Percentiles rank a stretch among this genome's conserved stretches.
Evolutionary conservation across 371 early-diverging fungal species (phyloP).

Genomic region (Mortierella sp.): DNA sequence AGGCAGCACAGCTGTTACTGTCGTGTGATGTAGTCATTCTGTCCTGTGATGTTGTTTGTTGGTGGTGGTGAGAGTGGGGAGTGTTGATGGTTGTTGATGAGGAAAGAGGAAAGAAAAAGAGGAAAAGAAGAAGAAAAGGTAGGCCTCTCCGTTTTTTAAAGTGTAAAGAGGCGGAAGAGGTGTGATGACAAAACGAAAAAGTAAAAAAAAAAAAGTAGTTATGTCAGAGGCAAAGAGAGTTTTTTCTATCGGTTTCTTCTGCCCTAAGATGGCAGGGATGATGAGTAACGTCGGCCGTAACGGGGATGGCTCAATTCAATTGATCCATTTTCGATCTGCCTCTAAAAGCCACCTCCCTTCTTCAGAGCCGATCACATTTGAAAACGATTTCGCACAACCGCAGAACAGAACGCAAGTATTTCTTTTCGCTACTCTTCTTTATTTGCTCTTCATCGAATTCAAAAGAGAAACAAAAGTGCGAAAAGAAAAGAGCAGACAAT

Average conservation of each 20-base stretch:
- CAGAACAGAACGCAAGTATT: not conserved
- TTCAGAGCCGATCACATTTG: not conserved
- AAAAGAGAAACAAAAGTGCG: too few relatives aligned
- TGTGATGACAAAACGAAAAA: conserved; percentile 9
- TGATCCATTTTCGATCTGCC: not conserved
- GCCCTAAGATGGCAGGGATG: not conserved
- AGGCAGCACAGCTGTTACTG: conserved; percentile 3
- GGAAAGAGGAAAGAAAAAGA: not conserved
- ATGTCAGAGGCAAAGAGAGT: not conserved
- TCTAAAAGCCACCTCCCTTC: conserved; percentile 7
- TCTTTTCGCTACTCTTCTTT: not conserved
- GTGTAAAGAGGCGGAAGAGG: not conserved
- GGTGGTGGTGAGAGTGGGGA: not conserved
- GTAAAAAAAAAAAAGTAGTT: not conserved
- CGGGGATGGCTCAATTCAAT: not conserved
- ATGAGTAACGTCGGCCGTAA: not conserved
- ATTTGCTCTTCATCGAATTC: not conserved
- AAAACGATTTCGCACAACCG: too few relatives aligned
- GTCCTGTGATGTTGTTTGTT: not conserved
- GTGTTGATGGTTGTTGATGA: not conserved
- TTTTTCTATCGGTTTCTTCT: not conserved
- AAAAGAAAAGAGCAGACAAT: too few relatives aligned
- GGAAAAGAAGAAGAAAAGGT: not conserved
- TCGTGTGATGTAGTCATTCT: conserved; percentile 7
- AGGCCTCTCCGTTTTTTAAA: not conserved